A percentile compares a stretch with the other conserved stretches of the same genome.
These are phyloP conservation scores for Exserohilum rostratum DNA, from an alignment of 2,329 filamentous ascomycete species.

Conservation along the genomic window DNA sequence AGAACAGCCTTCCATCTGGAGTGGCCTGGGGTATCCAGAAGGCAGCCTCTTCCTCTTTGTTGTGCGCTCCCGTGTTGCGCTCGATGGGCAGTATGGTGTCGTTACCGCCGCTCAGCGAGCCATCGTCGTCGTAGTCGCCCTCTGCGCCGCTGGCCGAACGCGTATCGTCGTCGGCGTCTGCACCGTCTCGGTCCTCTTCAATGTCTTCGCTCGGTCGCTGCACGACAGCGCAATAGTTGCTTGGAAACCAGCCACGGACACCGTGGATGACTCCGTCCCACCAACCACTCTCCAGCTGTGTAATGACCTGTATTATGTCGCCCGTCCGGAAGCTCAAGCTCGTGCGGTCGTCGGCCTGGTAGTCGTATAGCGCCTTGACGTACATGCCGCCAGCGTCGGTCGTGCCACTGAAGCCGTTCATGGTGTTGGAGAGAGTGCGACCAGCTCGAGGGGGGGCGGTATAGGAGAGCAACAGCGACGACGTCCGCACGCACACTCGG, in stretches of 20 bases:
- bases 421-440: slow-evolving; percentile 38
- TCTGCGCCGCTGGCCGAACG: slow-evolving; percentile 53
- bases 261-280: slow-evolving; percentile 99
- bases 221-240: slow-evolving; percentile 95
- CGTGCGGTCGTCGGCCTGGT: slow-evolving; percentile 95
- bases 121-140: slow-evolving; percentile 55
- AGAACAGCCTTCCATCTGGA: slow-evolving; percentile 88
- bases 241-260: slow-evolving; percentile 97
- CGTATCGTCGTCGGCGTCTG: slow-evolving; percentile 55
- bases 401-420: slow-evolving; percentile 59
- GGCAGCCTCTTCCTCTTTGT: slow-evolving; percentile 81
- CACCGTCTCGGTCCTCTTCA: slow-evolving; percentile 65
- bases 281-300: slow-evolving; percentile 97
- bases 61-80: slow-evolving; percentile 55
- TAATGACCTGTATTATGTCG: slow-evolving; percentile 98
- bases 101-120: slow-evolving; percentile 46
- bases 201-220: slow-evolving; percentile 74
- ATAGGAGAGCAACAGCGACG: slow-evolving; percentile 15
- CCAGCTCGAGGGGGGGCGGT: slow-evolving; percentile 16
- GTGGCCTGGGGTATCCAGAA: slow-evolving; percentile 99
- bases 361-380: slow-evolving; percentile 92
- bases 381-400: slow-evolving; percentile 70
- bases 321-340: slow-evolving; percentile 96
- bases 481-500: slow-evolving; percentile 17
- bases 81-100: slow-evolving; percentile 67